phyloP scores from a whole-genome alignment of 1,284 basidiomycete species.

The Cystobasidium pallidum region DNA sequence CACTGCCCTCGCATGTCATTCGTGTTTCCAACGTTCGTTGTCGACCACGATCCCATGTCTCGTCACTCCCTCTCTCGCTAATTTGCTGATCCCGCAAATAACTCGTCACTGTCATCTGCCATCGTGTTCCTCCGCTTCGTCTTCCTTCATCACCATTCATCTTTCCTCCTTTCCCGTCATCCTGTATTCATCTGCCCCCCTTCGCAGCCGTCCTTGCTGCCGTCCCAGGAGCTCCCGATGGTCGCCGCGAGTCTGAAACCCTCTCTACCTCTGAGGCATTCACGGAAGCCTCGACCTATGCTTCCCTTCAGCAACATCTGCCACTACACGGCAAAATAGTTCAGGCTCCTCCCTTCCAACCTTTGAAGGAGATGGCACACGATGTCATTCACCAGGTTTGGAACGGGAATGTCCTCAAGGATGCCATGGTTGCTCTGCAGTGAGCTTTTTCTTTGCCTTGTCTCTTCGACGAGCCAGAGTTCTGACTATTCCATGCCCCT shows the following conservation, averaged over 20 bases:
- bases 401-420: conserved; percentile 15
- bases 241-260: not conserved
- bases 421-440: conserved; percentile 21
- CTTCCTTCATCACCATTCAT: conserved; percentile 1
- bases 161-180: not conserved
- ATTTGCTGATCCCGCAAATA: not conserved
- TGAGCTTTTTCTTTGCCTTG: not conserved
- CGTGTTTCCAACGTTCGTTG: not conserved
- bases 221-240: conserved; percentile 21
- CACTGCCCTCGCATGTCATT: not conserved
- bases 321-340: not conserved
- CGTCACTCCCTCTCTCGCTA: not conserved
- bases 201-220: conserved; percentile 13
- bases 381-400: conserved; percentile 18
- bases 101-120: not conserved
- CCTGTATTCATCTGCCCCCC: not conserved
- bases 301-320: not conserved
- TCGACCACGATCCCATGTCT: not conserved
- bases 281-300: conserved; percentile 8
- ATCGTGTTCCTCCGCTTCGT: not conserved
- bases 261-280: conserved; percentile 1
- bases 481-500: too few species aligned
- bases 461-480: not conserved
- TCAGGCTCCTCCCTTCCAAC: conserved; percentile 7
- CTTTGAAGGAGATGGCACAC: conserved; percentile 8